phyloP scores from a whole-genome alignment of 805 yeast species.

The Teunomyces kruisii region DNA sequence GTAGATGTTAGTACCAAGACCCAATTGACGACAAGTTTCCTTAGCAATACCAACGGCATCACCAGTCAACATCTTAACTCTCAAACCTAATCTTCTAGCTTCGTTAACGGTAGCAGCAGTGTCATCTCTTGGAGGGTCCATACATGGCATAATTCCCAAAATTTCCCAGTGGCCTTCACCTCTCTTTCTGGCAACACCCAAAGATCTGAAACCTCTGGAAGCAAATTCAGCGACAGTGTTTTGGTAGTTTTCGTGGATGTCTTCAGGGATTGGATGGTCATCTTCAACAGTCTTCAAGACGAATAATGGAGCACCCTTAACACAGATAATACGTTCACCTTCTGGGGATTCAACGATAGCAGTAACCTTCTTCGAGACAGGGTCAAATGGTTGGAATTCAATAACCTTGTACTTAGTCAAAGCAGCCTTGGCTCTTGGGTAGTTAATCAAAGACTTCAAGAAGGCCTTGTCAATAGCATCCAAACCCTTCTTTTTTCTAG shows the following conservation, averaged over 20 bases:
- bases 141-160: constrained; percentile 96
- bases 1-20: constrained; percentile 93
- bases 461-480: constrained; percentile 97
- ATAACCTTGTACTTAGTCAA: constrained; percentile 90
- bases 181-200: constrained; percentile 98
- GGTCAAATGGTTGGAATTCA: constrained; percentile 97
- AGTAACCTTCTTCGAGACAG: constrained; percentile 94
- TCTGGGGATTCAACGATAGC: constrained; percentile 95
- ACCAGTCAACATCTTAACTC: constrained; percentile 98
- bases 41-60: constrained; percentile 99
- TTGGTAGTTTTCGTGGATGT: constrained; percentile 89
- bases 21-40: constrained; percentile 97
- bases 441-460: constrained; percentile 81
- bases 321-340: constrained; percentile 93
- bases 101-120: constrained; percentile 92
- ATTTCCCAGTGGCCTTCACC: constrained; percentile 99
- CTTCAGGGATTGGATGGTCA: constrained; percentile 95
- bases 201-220: constrained; percentile 96
- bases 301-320: constrained; percentile 97
- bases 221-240: constrained; percentile 97
- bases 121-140: constrained; percentile 99
- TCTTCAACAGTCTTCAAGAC: constrained; percentile 95
- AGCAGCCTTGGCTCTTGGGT: constrained; percentile 92
- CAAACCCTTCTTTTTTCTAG: constrained; percentile 97
- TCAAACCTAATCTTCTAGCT: constrained; percentile 87